Base-by-base conservation (phyloP, 1,284 basidiomycete species). In the Ceratobasidium sp. region DNA sequence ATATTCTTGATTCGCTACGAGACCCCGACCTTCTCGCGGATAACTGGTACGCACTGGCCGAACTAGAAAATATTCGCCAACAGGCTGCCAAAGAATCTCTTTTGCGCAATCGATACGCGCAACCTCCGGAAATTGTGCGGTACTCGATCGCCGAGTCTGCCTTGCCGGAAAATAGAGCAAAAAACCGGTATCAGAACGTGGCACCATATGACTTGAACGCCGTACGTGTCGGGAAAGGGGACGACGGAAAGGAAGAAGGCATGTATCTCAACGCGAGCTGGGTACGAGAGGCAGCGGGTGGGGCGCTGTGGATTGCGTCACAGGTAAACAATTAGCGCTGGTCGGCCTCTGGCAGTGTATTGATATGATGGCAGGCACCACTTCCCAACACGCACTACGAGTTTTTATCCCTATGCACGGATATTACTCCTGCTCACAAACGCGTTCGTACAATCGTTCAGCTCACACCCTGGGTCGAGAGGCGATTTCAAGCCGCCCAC, bases 261-360 rank as follows among this genome's bases (percentile, higher is more conserved):
- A 74, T 86, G 69, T 95, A 95, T 79, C 78, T 95, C 34, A 94
- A 95, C 76, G 93, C 90, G n/a, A 92, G 86, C 77, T 94, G 92
- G 90, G 88, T 94, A 18, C 82, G 85, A 48, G 93, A 95, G 78
- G 80, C 84, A 32, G 85, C 83, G 65, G 91, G 93, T 1, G 85
- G 84, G 26, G 91, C 88, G 76, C 89, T 87, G 87, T 93, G 92
- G 90, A 91, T 95, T 72, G 92, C 92, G 9, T 85, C 91, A 0
- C 93, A 94, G 78, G 79, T 78, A 45, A 60, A 59, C 69, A 14
- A 21, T 34, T 14, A 41, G 52, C 50, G 12, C 57, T n/a, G 61
- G 50, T 53, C 12, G 50, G 30, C 46, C 43, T 60, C 30, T 26
- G 36, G 45, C 41, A 8, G 39, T 32, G 32, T 57, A 57, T 57